These are phyloP conservation scores for Clarkia xantiana DNA, from an alignment of 345 rosid genomes.

Conservation along the genomic window DNA sequence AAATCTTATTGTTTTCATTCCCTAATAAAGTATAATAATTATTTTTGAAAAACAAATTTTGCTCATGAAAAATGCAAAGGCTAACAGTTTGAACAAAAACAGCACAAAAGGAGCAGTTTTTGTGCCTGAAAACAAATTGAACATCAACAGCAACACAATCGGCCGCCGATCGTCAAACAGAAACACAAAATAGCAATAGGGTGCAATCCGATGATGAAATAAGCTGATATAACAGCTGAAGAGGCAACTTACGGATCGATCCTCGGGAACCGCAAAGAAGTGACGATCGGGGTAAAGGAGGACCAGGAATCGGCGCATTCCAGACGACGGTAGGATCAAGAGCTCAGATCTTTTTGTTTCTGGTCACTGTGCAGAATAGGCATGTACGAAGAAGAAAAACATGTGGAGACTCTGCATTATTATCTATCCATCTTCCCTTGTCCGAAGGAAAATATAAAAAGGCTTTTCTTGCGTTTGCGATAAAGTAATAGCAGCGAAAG, in stretches of 20 bases:
- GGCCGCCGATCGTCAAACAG: constrained; percentile 18
- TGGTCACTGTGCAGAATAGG: constrained; percentile 3
- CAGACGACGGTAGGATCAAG: constrained; percentile 4
- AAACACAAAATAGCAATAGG: constrained; percentile 1
- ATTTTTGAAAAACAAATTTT: background rate
- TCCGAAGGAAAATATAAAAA: constrained; percentile 4
- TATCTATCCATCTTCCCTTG: constrained; percentile 4
- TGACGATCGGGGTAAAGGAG: constrained; percentile 25
- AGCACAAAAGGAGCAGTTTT: background rate
- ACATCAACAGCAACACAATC: constrained; percentile 4
- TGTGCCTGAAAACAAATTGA: background rate
- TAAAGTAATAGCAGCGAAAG: constrained; percentile 10
- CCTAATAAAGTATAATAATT: no score
- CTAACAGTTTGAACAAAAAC: background rate
- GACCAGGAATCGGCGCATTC: constrained; percentile 9
- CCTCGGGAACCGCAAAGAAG: constrained; percentile 12
- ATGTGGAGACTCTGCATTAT: constrained; percentile 5
- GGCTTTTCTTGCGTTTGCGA: constrained; percentile 7
- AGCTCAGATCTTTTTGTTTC: constrained; percentile 8
- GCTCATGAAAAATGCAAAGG: background rate
- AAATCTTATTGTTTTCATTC: no score
- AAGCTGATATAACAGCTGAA: background rate
- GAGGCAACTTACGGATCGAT: constrained; percentile 40
- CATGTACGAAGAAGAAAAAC: constrained; percentile 2
- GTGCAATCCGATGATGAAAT: constrained; percentile 4